These are phyloP conservation scores for Septoria petroselini DNA, from an alignment of 2,329 filamentous ascomycete species.

Conservation along the genomic window DNA sequence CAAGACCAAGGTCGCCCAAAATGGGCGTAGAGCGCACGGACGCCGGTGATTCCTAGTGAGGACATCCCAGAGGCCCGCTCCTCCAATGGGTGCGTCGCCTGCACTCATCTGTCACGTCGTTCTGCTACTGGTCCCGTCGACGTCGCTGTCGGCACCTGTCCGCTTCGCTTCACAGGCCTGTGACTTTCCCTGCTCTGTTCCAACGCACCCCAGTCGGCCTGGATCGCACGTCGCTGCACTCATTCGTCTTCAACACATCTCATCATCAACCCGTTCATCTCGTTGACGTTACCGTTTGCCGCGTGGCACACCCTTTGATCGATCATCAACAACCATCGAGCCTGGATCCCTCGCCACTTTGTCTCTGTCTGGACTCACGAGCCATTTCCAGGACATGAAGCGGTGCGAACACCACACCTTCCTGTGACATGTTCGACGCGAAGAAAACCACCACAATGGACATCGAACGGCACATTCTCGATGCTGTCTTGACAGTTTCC, in stretches of 20 bases:
- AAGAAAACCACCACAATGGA: constrained; percentile 24
- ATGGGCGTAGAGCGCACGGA: constrained; percentile 17
- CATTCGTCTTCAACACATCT: constrained; percentile 1
- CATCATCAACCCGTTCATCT: not conserved
- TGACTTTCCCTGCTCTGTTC: constrained; percentile 13
- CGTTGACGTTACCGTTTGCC: constrained; percentile 1
- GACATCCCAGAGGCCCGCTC: constrained; percentile 18
- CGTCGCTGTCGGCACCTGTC: constrained; percentile 15
- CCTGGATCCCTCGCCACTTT: not conserved
- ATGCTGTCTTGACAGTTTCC: constrained; percentile 21
- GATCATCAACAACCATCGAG: not conserved
- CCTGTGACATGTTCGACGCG: not conserved
- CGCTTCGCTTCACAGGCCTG: constrained; percentile 14
- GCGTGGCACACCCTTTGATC: not conserved
- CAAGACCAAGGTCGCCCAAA: constrained; percentile 9
- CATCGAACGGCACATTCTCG: constrained; percentile 27
- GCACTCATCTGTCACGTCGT: constrained; percentile 20
- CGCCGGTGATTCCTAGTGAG: constrained; percentile 18
- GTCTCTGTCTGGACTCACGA: not conserved
- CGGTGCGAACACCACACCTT: not conserved
- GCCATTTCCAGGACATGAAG: not conserved
- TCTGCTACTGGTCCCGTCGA: constrained; percentile 11
- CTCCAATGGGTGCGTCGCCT: constrained; percentile 15
- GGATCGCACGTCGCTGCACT: constrained; percentile 8
- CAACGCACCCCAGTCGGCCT: constrained; percentile 16